Conservation (phyloP, 2,329 filamentous ascomycete genomes). For the Talaromyces sp. region DNA sequence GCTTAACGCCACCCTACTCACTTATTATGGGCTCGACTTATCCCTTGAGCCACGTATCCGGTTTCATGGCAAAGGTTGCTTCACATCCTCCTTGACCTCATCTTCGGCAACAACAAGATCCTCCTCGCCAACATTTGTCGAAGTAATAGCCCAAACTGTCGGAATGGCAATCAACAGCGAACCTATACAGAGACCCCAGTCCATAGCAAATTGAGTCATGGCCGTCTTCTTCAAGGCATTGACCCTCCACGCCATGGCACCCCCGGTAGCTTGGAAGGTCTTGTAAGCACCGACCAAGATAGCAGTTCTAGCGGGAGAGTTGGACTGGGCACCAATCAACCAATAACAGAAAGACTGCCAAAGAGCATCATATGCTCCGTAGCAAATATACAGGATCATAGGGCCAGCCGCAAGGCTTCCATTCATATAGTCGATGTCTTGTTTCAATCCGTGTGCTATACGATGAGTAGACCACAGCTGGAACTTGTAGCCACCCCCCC, state of each 20-base stretch:
- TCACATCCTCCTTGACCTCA: constrained; percentile 16
- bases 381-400: constrained; percentile 70
- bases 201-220: constrained; percentile 48
- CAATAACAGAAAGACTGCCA: constrained; percentile 68
- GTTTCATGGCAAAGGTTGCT: constrained; percentile 8
- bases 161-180: constrained; percentile 46
- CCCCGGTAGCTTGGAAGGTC: constrained; percentile 46
- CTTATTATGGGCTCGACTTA: neutral
- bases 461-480: constrained; percentile 56
- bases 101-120: constrained; percentile 11
- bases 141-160: constrained; percentile 43
- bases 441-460: constrained; percentile 39
- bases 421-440: constrained; percentile 51
- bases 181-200: constrained; percentile 50
- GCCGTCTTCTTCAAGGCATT: constrained; percentile 27
- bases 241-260: constrained; percentile 46
- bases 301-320: constrained; percentile 43
- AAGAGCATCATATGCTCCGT: constrained; percentile 65
- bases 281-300: constrained; percentile 51
- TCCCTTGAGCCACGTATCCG: neutral
- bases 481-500: constrained; percentile 65
- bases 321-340: constrained; percentile 51
- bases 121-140: constrained; percentile 28
- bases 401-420: constrained; percentile 57
- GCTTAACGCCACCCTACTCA: neutral